Evolutionary conservation across 1,284 basidiomycete genomes (phyloP), one percentile per base, ranked within the genome.

Genomic region (Moniliella sp.): DNA sequence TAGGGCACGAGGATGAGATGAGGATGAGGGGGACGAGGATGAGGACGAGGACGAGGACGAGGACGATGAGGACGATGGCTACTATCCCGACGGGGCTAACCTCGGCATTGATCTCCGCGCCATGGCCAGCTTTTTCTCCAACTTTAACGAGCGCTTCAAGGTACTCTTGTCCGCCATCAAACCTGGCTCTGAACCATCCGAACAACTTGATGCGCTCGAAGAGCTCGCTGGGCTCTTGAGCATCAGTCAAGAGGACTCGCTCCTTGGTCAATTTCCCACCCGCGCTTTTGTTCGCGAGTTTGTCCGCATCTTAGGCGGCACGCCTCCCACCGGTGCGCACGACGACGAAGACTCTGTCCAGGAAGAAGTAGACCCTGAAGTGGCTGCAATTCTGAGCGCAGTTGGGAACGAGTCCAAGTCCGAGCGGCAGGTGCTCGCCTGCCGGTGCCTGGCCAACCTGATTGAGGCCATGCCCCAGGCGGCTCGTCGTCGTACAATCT

Each of bases 171-270:
- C 42, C 3, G 44, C 46, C 3, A 36, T 60, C 25, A 46, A 46
- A 21, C 34, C 39, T 28, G 33, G 44, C 13, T 28, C 32, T 17
- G 46, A 60, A 75, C 78, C 41, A 0, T 78, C 76, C 15, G 74
- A 81, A 28, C 72, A 93, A 31, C 66, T 84, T 31, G 43, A 54
- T 3, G 83, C 84, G 2, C 67, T 99, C 10, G 83, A 93, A 55
- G 88, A 97, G 56, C 72, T 93, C 34, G 83, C 79, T 57, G 91
- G 97, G 58, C 62, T 93, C 27, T 73, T 97, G 35, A 81, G 81
- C 42, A 86, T 97, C 63, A 83, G 81, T 62, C 94, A 83, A 4
- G 88, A 97, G 63, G 91, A 97, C 61, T 93, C 83, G 1, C 68
- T 99, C 26, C 79, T 81, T 10, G 84, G 83, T 27, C 88, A 79